Conservation (phyloP, 179 eudicot genomes). For the Gypsophila paniculata region DNA sequence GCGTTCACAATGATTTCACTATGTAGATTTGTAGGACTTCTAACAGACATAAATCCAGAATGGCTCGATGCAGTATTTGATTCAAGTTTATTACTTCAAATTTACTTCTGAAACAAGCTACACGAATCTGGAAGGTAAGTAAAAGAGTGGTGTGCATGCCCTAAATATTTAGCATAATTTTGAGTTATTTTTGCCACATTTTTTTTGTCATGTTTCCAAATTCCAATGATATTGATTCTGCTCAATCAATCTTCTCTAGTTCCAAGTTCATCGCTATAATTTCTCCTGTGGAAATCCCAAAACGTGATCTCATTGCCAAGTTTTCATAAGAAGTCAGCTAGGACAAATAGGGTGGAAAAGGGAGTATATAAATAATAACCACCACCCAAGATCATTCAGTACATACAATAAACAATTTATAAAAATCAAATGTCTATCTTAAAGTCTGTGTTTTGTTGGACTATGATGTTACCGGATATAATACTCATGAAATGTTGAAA, state of each 20-base stretch:
- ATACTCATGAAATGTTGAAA: not conserved
- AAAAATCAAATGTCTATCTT: not conserved
- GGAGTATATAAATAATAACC: not conserved
- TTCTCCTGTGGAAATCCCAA: not conserved
- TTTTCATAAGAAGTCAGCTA: not conserved
- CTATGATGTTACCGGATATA: not conserved
- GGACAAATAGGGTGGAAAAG: not conserved
- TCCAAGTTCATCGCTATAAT: not conserved
- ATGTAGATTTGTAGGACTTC: not conserved
- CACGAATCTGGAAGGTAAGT: conserved; percentile 1
- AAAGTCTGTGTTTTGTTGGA: not conserved
- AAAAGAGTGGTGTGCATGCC: not conserved
- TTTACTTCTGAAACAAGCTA: not conserved
- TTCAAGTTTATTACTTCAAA: not conserved
- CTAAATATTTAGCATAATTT: not conserved
- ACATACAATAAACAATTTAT: not conserved
- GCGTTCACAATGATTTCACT: not conserved
- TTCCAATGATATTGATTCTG: too few relatives aligned
- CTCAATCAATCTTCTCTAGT: too few relatives aligned
- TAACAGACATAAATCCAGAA: conserved; percentile 1
- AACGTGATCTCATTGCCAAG: not conserved
- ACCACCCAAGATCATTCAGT: not conserved
- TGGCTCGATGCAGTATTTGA: not conserved
- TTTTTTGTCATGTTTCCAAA: too few relatives aligned
- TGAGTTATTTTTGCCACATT: not conserved